phyloP scores from a whole-genome alignment of 2,329 filamentous ascomycete genomes.

The Diaporthe sp. region DNA sequence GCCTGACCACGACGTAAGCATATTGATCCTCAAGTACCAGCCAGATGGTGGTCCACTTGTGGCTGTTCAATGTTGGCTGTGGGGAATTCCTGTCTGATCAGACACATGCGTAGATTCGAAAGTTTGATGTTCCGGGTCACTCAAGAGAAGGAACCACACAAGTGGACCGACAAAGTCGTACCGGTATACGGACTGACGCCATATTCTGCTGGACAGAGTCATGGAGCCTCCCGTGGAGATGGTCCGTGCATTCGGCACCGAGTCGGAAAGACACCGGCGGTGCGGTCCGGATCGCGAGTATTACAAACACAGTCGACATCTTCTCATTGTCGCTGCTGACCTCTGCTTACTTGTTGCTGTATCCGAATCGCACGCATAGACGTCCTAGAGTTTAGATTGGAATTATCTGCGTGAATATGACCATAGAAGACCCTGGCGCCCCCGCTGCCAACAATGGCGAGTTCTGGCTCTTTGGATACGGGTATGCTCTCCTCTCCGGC shows the following conservation, averaged over 20 bases:
- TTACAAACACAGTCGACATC: constrained; percentile 20
- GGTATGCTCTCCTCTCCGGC: constrained; percentile 64
- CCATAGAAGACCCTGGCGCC: constrained; percentile 44
- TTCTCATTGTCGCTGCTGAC: neutral
- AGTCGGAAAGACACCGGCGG: constrained; percentile 1
- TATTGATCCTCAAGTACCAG: neutral
- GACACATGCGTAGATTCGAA: neutral
- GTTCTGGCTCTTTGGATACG: constrained; percentile 98
- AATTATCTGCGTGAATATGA: constrained; percentile 51
- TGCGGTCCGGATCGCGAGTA: constrained; percentile 5
- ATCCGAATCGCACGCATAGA: neutral
- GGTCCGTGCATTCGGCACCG: constrained; percentile 23
- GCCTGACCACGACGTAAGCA: neutral
- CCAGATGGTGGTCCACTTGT: neutral
- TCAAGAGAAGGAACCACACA: neutral
- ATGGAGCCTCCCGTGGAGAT: neutral
- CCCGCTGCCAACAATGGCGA: constrained; percentile 64
- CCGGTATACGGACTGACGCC: constrained; percentile 8
- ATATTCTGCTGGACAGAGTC: neutral
- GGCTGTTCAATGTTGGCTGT: neutral
- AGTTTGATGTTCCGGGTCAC: neutral
- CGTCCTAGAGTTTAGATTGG: no score
- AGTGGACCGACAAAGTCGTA: neutral
- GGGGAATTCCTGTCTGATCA: neutral
- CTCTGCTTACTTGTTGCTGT: neutral